Conservation (phyloP, 805 yeast species). For the Candida ulmi region DNA sequence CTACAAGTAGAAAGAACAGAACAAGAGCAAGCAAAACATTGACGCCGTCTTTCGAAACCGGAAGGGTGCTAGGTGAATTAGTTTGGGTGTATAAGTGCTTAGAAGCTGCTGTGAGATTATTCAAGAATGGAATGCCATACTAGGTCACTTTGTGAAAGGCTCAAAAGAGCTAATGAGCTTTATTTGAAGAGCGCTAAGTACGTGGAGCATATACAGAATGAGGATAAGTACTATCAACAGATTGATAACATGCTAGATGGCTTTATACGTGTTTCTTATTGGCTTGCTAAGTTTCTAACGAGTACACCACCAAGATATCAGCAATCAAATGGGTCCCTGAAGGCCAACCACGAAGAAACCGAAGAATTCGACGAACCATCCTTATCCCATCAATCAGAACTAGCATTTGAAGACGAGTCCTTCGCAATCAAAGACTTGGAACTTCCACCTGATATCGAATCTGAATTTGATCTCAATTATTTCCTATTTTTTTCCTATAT, state of each 20-base stretch:
- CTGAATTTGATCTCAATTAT: constrained; percentile 13
- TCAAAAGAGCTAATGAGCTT: constrained; percentile 6
- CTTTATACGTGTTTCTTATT: constrained; percentile 10
- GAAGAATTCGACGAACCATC: constrained; percentile 2
- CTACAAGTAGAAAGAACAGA: too few species aligned
- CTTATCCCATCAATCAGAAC: neutral
- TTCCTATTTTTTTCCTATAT: constrained; percentile 9
- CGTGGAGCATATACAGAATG: constrained; percentile 6
- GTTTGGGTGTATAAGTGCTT: too few species aligned
- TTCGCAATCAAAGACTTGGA: constrained; percentile 8
- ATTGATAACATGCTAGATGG: constrained; percentile 14
- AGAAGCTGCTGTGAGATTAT: neutral
- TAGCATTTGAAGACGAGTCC: constrained; percentile 1
- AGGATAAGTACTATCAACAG: constrained; percentile 6
- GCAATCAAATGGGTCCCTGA: neutral
- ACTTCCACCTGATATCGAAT: constrained; percentile 10
- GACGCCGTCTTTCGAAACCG: too few species aligned
- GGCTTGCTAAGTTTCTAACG: constrained; percentile 9
- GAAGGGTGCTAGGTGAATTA: too few species aligned
- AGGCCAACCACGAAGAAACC: constrained; percentile 1
- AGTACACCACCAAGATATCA: constrained; percentile 10
- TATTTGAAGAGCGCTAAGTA: constrained; percentile 10
- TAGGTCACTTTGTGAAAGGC: constrained; percentile 1
- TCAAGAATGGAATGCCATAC: constrained; percentile 9
- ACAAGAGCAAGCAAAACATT: too few species aligned